Percentiles rank a stretch among this genome's conserved stretches.
Evolutionary conservation across 2,329 filamentous ascomycete genomes (phyloP).

Genomic region (Cladophialophora chaetospira): DNA sequence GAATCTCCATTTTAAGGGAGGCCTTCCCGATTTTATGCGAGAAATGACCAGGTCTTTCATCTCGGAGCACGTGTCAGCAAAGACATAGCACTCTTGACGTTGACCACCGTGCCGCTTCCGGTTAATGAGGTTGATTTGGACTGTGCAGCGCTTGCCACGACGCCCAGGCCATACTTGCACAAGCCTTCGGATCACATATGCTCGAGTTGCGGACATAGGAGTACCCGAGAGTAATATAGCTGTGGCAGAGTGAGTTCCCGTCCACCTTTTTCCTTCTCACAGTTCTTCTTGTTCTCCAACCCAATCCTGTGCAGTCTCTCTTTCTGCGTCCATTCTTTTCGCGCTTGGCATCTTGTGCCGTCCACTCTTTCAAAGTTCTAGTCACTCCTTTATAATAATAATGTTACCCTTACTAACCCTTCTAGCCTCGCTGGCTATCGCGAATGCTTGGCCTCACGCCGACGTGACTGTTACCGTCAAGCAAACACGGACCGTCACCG

Average conservation of each 20-base stretch:
- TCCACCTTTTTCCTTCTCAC: not conserved
- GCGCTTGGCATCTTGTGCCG: slow-evolving; percentile 9
- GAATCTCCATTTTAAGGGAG: slow-evolving; percentile 3
- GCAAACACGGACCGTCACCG: slow-evolving; percentile 5
- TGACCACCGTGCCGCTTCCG: not conserved
- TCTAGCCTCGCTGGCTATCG: slow-evolving; percentile 2
- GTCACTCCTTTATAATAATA: slow-evolving; percentile 8
- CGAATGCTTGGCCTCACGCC: not conserved
- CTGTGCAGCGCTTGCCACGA: not conserved
- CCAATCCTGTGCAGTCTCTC: not conserved
- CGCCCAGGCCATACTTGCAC: not conserved
- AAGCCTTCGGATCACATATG: not conserved
- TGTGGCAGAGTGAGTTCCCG: not conserved
- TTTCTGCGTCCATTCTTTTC: not conserved
- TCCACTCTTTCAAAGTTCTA: slow-evolving; percentile 6
- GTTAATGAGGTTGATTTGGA: slow-evolving; percentile 1
- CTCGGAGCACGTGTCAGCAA: not conserved
- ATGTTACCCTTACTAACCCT: not conserved
- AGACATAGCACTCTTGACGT: not conserved
- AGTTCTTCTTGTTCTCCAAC: not conserved
- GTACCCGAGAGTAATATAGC: not conserved
- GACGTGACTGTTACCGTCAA: slow-evolving; percentile 10
- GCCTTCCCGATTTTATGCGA: not conserved
- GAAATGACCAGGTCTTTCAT: not conserved
- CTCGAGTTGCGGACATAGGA: not conserved